Conservation (phyloP, 257 asterid genomes). For the Primulina huaijiensis region DNA sequence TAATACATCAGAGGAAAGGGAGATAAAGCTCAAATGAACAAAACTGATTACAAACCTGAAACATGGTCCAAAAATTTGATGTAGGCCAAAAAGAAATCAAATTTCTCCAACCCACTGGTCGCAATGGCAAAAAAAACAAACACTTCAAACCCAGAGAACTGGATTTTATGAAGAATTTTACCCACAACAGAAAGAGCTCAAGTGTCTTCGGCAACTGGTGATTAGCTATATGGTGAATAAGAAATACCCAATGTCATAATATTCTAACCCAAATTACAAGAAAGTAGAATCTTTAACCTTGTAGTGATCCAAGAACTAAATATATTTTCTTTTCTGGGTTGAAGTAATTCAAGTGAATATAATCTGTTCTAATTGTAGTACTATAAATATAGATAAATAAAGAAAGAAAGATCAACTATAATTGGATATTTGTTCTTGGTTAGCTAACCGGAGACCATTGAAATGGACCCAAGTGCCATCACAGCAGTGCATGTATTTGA, state of each 20-base stretch:
- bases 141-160: conserved; percentile 16
- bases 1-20: neutral
- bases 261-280: conserved; percentile 29
- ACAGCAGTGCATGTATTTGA: too few relatives aligned
- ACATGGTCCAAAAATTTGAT: conserved; percentile 46
- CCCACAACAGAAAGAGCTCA: conserved; percentile 3
- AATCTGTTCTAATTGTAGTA: neutral
- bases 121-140: conserved; percentile 14
- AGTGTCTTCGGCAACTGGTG: neutral
- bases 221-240: conserved; percentile 8
- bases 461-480: conserved; percentile 13
- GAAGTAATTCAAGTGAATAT: conserved; percentile 14
- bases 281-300: conserved; percentile 19
- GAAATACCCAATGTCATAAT: conserved; percentile 8
- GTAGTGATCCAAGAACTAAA: conserved; percentile 21
- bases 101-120: conserved; percentile 53
- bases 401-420: conserved; percentile 13
- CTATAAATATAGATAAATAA: neutral
- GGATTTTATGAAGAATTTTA: conserved; percentile 1
- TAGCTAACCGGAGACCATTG: conserved; percentile 7
- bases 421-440: conserved; percentile 11
- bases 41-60: conserved; percentile 52
- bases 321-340: conserved; percentile 2
- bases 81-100: conserved; percentile 40
- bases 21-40: neutral